Evolutionary conservation across 2,329 filamentous ascomycete genomes (phyloP), one percentile per base, ranked within the genome.

Genomic region (Falciphora oryzae): DNA sequence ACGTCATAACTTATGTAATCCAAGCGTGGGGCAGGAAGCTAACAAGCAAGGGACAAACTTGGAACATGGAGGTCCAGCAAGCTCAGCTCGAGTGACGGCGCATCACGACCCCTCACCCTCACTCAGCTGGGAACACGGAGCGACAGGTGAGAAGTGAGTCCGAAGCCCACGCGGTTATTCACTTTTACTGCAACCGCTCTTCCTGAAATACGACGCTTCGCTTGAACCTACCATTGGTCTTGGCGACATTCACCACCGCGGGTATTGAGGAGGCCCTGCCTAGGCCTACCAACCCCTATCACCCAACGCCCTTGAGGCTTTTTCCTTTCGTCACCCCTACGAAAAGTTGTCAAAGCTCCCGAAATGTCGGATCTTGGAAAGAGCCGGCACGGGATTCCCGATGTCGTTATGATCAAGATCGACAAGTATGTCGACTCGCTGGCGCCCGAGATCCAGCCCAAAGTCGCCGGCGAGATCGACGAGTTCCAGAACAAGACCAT

Each of bases 351-450:
- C 62, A n/a, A 32, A 38, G 29, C 4, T 13, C 4, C 27, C n/a
- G 56, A 22, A 10, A 63, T 63, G 53, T 62, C 61, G 27, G 61
- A 62, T 13, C 38, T 62, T 35, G 61, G 61, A 22, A 62, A 62
- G 61, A 63, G 61, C 53, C 61, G 61, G 7, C 73, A 71, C 67
- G 73, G 73, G n/a, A 68, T 80, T 27, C 76, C 78, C 59, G 78
- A 80, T 60, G 76, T 78, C 35, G 65, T 80, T 65, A 76, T 79
- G 73, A 73, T 75, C 60, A 77, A 80, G 66, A 75, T 80, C 2
- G 78, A 80, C 73, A 74, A 78, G 22, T 80, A 80, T 62, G 78
- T 80, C 70, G 78, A 80, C 73, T 80, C 78, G 0, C 77, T 80
- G 4, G 77, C 76, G 2, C 78, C 78, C 7, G 76, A 80, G 68